Conservation (phyloP, 805 yeast species). For the Candida endomychidarum region DNA sequence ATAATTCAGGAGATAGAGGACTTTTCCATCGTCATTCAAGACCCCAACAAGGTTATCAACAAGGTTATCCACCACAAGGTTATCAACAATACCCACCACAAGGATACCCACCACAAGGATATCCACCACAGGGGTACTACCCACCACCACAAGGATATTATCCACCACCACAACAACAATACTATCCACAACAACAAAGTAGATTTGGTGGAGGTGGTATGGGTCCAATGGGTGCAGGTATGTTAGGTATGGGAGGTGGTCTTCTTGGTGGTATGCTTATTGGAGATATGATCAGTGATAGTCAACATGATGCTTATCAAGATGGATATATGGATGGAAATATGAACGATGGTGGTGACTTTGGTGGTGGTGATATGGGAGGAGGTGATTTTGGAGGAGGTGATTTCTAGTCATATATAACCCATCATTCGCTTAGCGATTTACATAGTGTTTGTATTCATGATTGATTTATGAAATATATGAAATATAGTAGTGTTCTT, state of each 20-base stretch:
- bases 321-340: constrained; percentile 42
- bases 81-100: constrained; percentile 13
- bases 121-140: constrained; percentile 21
- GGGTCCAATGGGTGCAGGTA: constrained; percentile 33
- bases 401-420: constrained; percentile 8
- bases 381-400: constrained; percentile 17
- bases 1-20: constrained; percentile 9
- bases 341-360: constrained; percentile 24
- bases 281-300: constrained; percentile 40
- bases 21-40: constrained; percentile 5
- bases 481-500: no score
- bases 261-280: constrained; percentile 51
- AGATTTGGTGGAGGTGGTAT: constrained; percentile 24
- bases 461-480: constrained; percentile 2
- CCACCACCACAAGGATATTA: constrained; percentile 26
- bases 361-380: constrained; percentile 35
- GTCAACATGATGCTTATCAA: constrained; percentile 36
- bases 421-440: no score
- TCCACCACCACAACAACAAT: constrained; percentile 30
- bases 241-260: constrained; percentile 43
- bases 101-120: constrained; percentile 8
- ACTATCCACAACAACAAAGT: constrained; percentile 17
- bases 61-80: constrained; percentile 9
- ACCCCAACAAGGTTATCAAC: constrained; percentile 9
- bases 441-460: neutral